Evolutionary conservation across 2,329 filamentous ascomycete species (phyloP).

Genomic region (Colletotrichum lentis): DNA sequence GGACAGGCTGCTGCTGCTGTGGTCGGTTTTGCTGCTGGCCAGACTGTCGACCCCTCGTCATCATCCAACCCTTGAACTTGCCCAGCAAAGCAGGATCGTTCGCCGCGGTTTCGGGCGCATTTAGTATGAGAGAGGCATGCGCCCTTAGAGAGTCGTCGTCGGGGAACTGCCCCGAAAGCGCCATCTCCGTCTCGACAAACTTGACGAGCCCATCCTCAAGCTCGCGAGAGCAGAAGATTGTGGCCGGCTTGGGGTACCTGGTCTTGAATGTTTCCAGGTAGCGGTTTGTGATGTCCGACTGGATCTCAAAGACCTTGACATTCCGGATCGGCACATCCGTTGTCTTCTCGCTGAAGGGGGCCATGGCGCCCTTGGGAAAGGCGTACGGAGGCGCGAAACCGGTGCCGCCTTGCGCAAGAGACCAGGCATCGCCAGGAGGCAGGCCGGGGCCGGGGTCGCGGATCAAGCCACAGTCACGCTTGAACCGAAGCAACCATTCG

Average conservation of each 20-base stretch:
- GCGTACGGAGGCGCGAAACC: constrained; percentile 66
- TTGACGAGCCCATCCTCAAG: constrained; percentile 63
- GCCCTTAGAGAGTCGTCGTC: constrained; percentile 56
- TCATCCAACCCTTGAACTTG: constrained; percentile 62
- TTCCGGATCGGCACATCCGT: constrained; percentile 47
- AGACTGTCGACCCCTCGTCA: constrained; percentile 40
- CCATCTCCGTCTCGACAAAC: constrained; percentile 55
- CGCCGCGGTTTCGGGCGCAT: constrained; percentile 58
- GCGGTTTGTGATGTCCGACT: constrained; percentile 56
- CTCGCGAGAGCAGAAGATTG: constrained; percentile 66
- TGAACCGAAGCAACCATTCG: constrained; percentile 71
- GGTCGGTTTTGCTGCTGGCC: not conserved
- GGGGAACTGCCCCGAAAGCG: constrained; percentile 54
- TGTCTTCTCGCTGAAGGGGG: constrained; percentile 35
- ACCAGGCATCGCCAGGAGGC: constrained; percentile 54
- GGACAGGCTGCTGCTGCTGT: constrained; percentile 9
- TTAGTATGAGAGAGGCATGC: constrained; percentile 59
- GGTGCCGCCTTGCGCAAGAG: constrained; percentile 58
- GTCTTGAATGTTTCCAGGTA: constrained; percentile 56
- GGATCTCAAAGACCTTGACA: constrained; percentile 54
- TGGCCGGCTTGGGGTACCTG: constrained; percentile 56
- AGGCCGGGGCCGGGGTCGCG: constrained; percentile 61
- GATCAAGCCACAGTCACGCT: constrained; percentile 63
- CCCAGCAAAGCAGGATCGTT: constrained; percentile 62
- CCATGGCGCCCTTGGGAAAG: constrained; percentile 51